These are phyloP conservation scores for Platanus orientalis DNA, from an alignment of 164 flowering plant species.

Conservation along the genomic window DNA sequence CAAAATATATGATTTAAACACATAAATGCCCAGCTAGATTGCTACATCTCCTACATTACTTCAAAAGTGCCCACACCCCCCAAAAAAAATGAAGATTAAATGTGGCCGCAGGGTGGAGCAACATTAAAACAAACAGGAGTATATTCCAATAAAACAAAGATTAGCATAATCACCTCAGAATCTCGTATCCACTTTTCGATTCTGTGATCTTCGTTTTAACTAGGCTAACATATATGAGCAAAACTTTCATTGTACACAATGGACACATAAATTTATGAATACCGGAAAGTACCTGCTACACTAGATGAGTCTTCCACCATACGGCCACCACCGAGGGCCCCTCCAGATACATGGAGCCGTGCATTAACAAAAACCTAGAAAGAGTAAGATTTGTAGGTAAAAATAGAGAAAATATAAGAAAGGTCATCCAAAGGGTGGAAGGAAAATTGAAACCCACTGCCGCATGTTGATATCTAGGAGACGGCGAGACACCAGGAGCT, in stretches of 20 bases:
- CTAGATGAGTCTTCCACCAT: constrained; percentile 92
- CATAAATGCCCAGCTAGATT: too few species aligned
- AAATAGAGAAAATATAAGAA: background rate
- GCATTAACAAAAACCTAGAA: constrained; percentile 80
- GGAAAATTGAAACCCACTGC: constrained; percentile 43
- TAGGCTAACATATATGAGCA: too few species aligned
- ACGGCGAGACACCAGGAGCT: constrained; percentile 87
- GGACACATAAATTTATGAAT: background rate
- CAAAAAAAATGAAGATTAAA: too few species aligned
- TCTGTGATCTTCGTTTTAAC: background rate
- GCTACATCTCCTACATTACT: too few species aligned
- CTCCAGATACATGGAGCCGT: constrained; percentile 83
- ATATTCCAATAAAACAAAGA: too few species aligned
- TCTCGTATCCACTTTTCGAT: too few species aligned
- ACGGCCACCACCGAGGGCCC: constrained; percentile 87
- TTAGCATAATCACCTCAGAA: too few species aligned
- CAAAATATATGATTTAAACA: too few species aligned
- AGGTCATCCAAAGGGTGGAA: background rate
- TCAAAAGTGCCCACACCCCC: too few species aligned
- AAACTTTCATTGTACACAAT: background rate
- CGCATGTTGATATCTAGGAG: constrained; percentile 85
- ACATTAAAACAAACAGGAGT: too few species aligned
- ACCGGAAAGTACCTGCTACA: constrained; percentile 50
- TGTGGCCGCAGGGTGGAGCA: too few species aligned
- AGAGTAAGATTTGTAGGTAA: background rate